phyloP scores from a whole-genome alignment of 2,329 filamentous ascomycete genomes.

The Fusarium sp. region DNA sequence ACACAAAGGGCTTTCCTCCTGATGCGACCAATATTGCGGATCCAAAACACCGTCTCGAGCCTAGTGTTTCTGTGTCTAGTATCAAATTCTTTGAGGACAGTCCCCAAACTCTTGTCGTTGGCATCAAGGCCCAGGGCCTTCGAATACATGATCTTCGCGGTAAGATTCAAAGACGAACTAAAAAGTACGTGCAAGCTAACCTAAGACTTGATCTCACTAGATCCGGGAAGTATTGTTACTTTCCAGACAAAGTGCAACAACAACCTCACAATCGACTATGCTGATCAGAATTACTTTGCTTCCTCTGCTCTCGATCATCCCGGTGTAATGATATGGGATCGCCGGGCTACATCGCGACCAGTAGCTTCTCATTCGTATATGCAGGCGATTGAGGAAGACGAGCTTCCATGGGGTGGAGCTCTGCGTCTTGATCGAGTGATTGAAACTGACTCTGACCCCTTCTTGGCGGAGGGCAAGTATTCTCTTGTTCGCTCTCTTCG shows the following conservation, averaged over 20 bases:
- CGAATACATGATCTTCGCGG: constrained; percentile 85
- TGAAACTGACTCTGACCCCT: constrained; percentile 67
- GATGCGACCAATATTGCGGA: constrained; percentile 67
- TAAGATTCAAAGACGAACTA: constrained; percentile 53
- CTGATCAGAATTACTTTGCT: constrained; percentile 87
- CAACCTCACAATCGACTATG: constrained; percentile 82
- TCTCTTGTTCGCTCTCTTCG: constrained; percentile 75
- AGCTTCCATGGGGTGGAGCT: constrained; percentile 74
- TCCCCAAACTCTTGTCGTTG: constrained; percentile 81
- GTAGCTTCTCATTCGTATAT: constrained; percentile 69
- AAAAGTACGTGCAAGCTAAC: neutral
- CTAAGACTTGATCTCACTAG: constrained; percentile 45
- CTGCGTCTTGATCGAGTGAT: constrained; percentile 72
- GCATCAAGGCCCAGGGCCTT: constrained; percentile 81
- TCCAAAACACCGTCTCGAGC: constrained; percentile 72
- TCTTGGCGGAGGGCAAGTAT: constrained; percentile 68
- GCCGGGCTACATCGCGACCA: constrained; percentile 71
- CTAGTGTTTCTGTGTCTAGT: constrained; percentile 83
- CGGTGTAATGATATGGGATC: constrained; percentile 84
- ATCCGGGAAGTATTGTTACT: constrained; percentile 67
- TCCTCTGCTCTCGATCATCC: constrained; percentile 84
- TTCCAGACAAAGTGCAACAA: constrained; percentile 79
- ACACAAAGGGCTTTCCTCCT: constrained; percentile 65
- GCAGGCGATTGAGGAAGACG: constrained; percentile 72
- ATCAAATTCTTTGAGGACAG: constrained; percentile 86